Conservation (phyloP, 495 filamentous ascomycete species). For the Penicillium goetzii region DNA sequence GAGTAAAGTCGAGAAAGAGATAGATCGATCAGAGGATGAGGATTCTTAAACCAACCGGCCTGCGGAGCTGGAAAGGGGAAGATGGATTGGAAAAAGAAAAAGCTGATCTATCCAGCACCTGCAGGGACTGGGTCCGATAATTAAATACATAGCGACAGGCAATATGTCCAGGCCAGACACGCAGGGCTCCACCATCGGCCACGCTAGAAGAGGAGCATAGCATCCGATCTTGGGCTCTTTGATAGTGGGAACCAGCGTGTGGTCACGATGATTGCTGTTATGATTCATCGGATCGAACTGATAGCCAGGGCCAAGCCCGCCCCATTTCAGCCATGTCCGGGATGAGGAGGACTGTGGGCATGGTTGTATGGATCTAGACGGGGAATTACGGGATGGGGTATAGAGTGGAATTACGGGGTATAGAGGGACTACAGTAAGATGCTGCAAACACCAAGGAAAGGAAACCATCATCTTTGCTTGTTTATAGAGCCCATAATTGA, state of each 20-base stretch:
- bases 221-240: conserved; percentile 18
- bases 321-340: conserved; percentile 21
- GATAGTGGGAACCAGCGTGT: conserved; percentile 28
- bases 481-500: not conserved
- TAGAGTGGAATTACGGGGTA: conserved; percentile 3
- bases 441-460: not conserved
- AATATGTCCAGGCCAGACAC: conserved; percentile 6
- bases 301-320: conserved; percentile 31
- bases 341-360: conserved; percentile 14
- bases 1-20: not conserved
- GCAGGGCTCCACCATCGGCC: conserved; percentile 25
- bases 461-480: not conserved
- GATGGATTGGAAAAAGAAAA: conserved; percentile 15
- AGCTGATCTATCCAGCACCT: conserved; percentile 32
- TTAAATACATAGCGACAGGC: conserved; percentile 35
- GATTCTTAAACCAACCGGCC: conserved; percentile 10
- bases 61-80: conserved; percentile 9
- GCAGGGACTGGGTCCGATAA: conserved; percentile 29
- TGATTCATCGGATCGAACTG: conserved; percentile 30
- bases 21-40: not conserved
- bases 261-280: conserved; percentile 32
- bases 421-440: not conserved
- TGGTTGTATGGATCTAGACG: conserved; percentile 20
- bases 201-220: conserved; percentile 21
- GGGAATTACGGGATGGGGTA: conserved; percentile 28